Base-by-base conservation (phyloP, 2,329 filamentous ascomycete species). In the Aureobasidium pullulans region DNA sequence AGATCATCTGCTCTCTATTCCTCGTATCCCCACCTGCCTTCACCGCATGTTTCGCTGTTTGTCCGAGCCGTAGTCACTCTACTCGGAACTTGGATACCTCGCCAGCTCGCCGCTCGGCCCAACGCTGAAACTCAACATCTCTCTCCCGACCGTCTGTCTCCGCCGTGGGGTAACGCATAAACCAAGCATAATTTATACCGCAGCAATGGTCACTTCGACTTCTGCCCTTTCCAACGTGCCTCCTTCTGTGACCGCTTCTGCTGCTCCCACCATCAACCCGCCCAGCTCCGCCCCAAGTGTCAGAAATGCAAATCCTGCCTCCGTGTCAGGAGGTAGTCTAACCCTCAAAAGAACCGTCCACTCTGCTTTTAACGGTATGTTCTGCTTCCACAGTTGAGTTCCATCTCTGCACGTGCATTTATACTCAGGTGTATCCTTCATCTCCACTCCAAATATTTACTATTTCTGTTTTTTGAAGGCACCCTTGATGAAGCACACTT, bases 361-460 rank as follows among this genome's bases (percentile, higher is more conserved):
- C 64, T 68, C 71, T 56, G 72, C 73, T 63, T 74, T 75, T 64
- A 73, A 76, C 62, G 69, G 70, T 71, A 60, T 64, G 68, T 64
- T 36, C n/a, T 58, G 39, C 15, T 31, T 19, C 42, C 6, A 15
- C 44, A 8, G 28, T 9, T 29, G 44, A 8, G 4, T 29, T 29
- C 15, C 40, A 11, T 31, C 23, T 31, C 34, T 31, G 11, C 31
- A 6, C 23, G 23, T 23, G 23, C 23, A 23, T 23, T 15, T 6
- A 23, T 52, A 34, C 34, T 9, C 32, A 23, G 23, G 1, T 23
- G 23, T 23, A 23, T 23, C 23, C 23, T 23, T 23, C 3, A 3
- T 23, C 23, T 23, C 23, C 23, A 23, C 23, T 23, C 23, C 23
- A 23, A 23, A 23, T 23, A 23, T 23, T 23, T 23, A 23, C 23